Evolutionary conservation across 2,329 filamentous ascomycete genomes (phyloP).

Genomic region (Dactylonectria macrodidyma): DNA sequence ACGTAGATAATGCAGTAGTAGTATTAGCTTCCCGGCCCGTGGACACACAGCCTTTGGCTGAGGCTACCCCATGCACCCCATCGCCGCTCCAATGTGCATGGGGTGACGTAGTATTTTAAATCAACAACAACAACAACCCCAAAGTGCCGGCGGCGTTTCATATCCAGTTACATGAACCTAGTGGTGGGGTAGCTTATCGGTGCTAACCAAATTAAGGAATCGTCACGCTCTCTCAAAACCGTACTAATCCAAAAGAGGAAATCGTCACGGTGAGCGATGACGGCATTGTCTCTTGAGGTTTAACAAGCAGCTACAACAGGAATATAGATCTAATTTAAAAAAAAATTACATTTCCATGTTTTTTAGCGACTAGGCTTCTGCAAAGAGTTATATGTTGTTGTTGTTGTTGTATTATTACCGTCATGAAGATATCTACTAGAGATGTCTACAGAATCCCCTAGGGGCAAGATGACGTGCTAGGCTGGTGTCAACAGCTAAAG

Average conservation of each 20-base stretch:
- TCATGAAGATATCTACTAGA: too few species aligned
- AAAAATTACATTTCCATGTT: background rate
- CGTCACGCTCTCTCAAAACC: slow-evolving; percentile 14
- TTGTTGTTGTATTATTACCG: too few species aligned
- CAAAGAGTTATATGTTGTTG: background rate
- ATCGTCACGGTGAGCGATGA: slow-evolving; percentile 23
- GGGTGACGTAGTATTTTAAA: too few species aligned
- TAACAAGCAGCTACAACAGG: slow-evolving; percentile 6
- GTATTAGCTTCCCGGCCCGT: too few species aligned
- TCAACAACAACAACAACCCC: too few species aligned
- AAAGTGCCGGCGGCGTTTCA: slow-evolving; percentile 3
- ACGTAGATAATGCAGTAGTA: too few species aligned
- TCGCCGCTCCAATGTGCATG: too few species aligned
- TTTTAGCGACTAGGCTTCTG: slow-evolving; percentile 11
- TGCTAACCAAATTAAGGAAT: slow-evolving; percentile 19
- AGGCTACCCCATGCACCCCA: too few species aligned
- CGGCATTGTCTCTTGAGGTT: slow-evolving; percentile 17
- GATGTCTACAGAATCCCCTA: too few species aligned
- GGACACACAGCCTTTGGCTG: too few species aligned
- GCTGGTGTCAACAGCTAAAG: too few species aligned
- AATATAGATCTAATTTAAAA: slow-evolving; percentile 7
- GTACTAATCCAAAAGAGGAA: slow-evolving; percentile 20
- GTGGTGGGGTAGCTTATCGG: slow-evolving; percentile 7
- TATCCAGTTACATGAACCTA: slow-evolving; percentile 5
- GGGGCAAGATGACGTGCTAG: too few species aligned